Conservation (phyloP, 2,329 filamentous ascomycete genomes). For the Ophiostoma pallidulum region DNA sequence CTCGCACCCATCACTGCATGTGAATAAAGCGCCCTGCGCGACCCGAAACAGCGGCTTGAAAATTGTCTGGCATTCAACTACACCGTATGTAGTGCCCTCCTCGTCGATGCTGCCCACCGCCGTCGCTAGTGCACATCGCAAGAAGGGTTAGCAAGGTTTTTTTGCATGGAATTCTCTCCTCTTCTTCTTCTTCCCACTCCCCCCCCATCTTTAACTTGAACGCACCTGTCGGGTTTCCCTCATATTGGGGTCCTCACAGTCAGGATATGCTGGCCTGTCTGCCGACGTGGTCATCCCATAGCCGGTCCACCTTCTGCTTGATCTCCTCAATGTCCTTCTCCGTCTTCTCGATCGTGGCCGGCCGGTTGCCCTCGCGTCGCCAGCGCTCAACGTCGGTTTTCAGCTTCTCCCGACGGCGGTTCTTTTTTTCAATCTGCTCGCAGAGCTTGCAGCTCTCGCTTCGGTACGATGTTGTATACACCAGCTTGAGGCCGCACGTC, state of each 20-base stretch:
- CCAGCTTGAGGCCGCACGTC: slow-evolving; percentile 88
- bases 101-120: background rate
- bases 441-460: slow-evolving; percentile 69
- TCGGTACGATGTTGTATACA: slow-evolving; percentile 62
- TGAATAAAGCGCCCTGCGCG: too few relatives aligned
- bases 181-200: background rate
- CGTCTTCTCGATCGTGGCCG: slow-evolving; percentile 63
- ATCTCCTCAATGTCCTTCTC: slow-evolving; percentile 60
- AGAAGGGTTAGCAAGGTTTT: background rate
- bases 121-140: background rate
- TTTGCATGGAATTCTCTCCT: background rate
- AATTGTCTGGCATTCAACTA: background rate
- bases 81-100: background rate
- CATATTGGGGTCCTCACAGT: slow-evolving; percentile 8
- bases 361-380: slow-evolving; percentile 64
- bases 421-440: slow-evolving; percentile 80
- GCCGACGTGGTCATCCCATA: slow-evolving; percentile 32
- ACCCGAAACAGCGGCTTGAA: background rate
- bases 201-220: background rate
- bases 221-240: background rate
- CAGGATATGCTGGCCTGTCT: slow-evolving; percentile 32
- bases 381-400: slow-evolving; percentile 65
- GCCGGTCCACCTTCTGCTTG: slow-evolving; percentile 45
- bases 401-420: slow-evolving; percentile 66
- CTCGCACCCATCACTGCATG: too few relatives aligned